Evolutionary conservation across 202 grass and related monocot genomes (phyloP), one percentile per base, ranked within the genome.

Genomic region (Musa balbisiana): DNA sequence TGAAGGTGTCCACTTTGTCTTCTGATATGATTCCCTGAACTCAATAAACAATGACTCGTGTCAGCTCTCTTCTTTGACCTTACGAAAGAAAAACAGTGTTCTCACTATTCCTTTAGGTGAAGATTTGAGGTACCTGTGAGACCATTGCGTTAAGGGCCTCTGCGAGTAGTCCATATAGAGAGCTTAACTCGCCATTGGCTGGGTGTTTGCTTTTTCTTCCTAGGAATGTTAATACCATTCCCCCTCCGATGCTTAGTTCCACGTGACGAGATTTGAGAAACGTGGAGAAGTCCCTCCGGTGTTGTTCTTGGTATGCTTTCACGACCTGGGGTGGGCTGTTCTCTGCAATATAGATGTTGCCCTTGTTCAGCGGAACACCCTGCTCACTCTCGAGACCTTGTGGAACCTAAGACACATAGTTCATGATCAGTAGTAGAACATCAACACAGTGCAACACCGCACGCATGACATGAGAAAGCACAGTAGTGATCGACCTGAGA

Each of bases 281-380:
- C 9, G 52, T 10, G 1, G 84, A 72, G 22, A 87, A 83, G 55
- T 75, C 84, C 17, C 25, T 78, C 17, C 2, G 59, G 27, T 70
- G 80, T 56, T 76, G 76, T 22, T 76, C 22, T 55, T 75, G 29
- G 66, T 83, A 83, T 43, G 67, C 27, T 52, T 87, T 24, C 27
- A 76, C 64, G 1, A 86, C 85, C 11, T 25, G 15, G 50, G 79
- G 49, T 10, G 83, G 81, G 65, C 85, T 88, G 13, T 78, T 73
- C 53, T 74, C 71, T 71, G 72, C 73, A 9, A 93, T 82, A 70
- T 93, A 82, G 27, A 80, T 80, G n/a, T 80, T 72, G 17, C 43
- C n/a, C 43, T 53, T 20, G 33, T 80, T 62, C 70, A n/a, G 22
- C 8, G 50, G 6, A 64, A 26, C 26, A 33, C 24, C 67, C 51